Base-by-base conservation (phyloP, 371 early-diverging fungal genomes). In the Actinomortierella wolfii region DNA sequence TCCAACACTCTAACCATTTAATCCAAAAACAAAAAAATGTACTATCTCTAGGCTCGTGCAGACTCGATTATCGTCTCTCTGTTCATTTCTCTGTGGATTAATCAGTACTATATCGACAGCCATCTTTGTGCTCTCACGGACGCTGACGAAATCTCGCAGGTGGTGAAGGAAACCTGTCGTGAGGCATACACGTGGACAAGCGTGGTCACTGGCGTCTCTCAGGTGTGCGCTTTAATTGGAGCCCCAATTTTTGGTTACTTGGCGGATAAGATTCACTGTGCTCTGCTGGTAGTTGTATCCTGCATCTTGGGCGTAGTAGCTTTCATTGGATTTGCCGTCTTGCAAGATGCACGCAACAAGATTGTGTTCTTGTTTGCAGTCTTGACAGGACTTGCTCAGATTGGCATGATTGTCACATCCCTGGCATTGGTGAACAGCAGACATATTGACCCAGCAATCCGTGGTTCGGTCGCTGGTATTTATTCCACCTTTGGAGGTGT, bases 1-100 rank as follows among this genome's bases (percentile, higher is more conserved):
- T n/a, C n/a, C n/a, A n/a, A 34, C 11, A 11, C 7, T 4, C 11
- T 34, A 34, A 34, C 34, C 34, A 6, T 11, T 34, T 34, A 34
- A 6, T 34, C 4, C 34, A 11, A 34, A 6, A 11, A 6, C 34
- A 34, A 6, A 11, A n/a, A n/a, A n/a, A n/a, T n/a, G n/a, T n/a
- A 34, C 11, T 34, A 25, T 78, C 74, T 55, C 55, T 78, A 45
- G 85, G 62, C 91, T 9, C 84, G 92, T 54, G 89, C 85, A 3
- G 89, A 89, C 68, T 83, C 89, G 56, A 79, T 89, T 18, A 83
- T 86, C 24, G 68, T 92, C 28, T 84, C 90, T 8, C 67, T 84
- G 13, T 90, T 90, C 58, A 60, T 92, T 9, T 81, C 88, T 0
- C 73, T 88, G 8, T 92, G 90, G 90, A 76, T 89, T 8, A 80